phyloP scores from a whole-genome alignment of 2,329 filamentous ascomycete genomes.

The Botrytis squamosa region DNA sequence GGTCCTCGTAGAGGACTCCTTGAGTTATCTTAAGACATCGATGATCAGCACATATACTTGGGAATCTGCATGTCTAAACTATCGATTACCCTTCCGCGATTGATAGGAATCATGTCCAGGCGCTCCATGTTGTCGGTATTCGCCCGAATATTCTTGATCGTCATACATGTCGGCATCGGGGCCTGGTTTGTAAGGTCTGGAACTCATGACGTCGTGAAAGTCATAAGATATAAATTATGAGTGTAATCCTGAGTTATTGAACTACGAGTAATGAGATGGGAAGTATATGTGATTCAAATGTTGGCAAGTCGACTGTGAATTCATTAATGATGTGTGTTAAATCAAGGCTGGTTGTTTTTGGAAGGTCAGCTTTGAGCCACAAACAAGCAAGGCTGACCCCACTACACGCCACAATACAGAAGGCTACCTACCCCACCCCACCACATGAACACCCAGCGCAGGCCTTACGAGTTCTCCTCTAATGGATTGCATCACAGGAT shows the following conservation, averaged over 20 bases:
- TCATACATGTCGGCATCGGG: constrained; percentile 46
- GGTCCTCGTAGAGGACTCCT: constrained; percentile 35
- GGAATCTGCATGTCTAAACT: constrained; percentile 33
- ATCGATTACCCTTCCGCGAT: constrained; percentile 41
- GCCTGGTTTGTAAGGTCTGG: constrained; percentile 19
- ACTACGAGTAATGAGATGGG: background rate
- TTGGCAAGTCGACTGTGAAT: background rate
- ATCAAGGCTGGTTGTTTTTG: constrained; percentile 1
- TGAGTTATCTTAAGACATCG: constrained; percentile 38
- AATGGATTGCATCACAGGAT: background rate
- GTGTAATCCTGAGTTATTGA: background rate
- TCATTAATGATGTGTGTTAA: background rate
- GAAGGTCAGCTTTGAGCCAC: background rate
- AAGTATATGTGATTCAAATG: background rate
- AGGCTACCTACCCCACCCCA: constrained; percentile 1
- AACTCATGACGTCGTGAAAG: constrained; percentile 7
- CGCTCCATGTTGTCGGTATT: constrained; percentile 29
- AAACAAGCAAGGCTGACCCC: constrained; percentile 1
- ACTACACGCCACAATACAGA: background rate
- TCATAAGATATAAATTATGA: background rate
- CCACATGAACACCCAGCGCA: background rate
- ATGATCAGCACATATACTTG: constrained; percentile 39
- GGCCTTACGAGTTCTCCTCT: background rate
- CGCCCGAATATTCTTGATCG: constrained; percentile 39
- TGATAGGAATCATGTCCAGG: constrained; percentile 35